These are phyloP conservation scores for Leptodontidium sp. DNA, from an alignment of 2,329 filamentous ascomycete species.

Conservation along the genomic window DNA sequence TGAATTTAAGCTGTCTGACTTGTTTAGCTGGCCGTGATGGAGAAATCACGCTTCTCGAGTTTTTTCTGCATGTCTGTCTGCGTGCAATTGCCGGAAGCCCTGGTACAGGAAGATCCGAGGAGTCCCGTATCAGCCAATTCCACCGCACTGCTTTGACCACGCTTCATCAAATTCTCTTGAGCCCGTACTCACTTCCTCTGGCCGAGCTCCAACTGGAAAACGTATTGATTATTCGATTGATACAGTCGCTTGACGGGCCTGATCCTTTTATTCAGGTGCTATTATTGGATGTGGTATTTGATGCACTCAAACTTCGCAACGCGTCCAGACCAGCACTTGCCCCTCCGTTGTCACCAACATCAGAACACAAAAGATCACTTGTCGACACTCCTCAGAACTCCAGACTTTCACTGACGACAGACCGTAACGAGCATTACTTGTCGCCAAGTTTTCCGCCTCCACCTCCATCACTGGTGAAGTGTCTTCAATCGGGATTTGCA, in stretches of 20 bases:
- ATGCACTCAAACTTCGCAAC: slow-evolving; percentile 73
- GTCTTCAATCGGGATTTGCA: slow-evolving; percentile 81
- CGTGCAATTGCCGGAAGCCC: slow-evolving; percentile 62
- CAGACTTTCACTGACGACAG: slow-evolving; percentile 53
- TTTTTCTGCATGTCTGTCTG: slow-evolving; percentile 72
- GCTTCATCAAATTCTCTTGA: slow-evolving; percentile 73
- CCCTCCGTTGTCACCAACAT: slow-evolving; percentile 38
- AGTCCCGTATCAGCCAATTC: slow-evolving; percentile 67
- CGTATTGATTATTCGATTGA: slow-evolving; percentile 73
- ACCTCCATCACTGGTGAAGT: slow-evolving; percentile 78
- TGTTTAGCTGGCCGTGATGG: slow-evolving; percentile 59
- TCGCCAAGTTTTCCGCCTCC: slow-evolving; percentile 60
- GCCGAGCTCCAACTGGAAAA: slow-evolving; percentile 74
- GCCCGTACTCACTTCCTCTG: slow-evolving; percentile 66
- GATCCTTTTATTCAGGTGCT: slow-evolving; percentile 79
- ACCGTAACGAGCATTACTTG: slow-evolving; percentile 51
- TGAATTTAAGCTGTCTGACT: slow-evolving; percentile 31
- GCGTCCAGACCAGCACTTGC: slow-evolving; percentile 36
- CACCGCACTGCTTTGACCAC: slow-evolving; percentile 75
- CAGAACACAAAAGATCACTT: slow-evolving; percentile 41
- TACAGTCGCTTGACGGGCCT: slow-evolving; percentile 64
- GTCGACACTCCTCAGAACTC: slow-evolving; percentile 49
- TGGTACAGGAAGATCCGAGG: slow-evolving; percentile 48
- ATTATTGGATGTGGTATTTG: slow-evolving; percentile 80
- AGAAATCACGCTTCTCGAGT: slow-evolving; percentile 70